Conservation (phyloP, 139 green algal genomes). For the Yamagishiella unicocca region DNA sequence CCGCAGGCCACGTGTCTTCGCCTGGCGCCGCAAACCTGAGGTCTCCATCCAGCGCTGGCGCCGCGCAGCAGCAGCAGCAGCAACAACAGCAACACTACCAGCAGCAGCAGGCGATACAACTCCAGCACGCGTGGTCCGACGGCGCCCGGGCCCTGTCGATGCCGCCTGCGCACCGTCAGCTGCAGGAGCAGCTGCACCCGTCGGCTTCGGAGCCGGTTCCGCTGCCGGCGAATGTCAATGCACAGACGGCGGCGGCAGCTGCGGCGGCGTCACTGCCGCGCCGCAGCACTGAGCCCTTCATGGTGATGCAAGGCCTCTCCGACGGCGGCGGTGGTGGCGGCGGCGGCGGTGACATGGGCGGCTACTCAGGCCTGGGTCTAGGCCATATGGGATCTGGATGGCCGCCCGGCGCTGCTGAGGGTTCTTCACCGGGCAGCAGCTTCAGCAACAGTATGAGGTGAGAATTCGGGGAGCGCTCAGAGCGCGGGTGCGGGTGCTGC, state of each 20-base stretch:
- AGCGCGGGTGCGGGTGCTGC: no score
- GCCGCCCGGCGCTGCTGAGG: not conserved
- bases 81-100: not conserved
- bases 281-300: constrained; percentile 1
- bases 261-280: not conserved
- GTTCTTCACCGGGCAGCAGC: not conserved
- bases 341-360: no score
- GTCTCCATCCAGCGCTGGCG: no score
- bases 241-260: not conserved
- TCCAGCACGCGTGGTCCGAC: constrained; percentile 33
- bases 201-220: constrained; percentile 16
- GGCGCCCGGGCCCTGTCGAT: not conserved
- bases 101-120: not conserved
- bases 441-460: constrained; percentile 9
- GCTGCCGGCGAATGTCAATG: not conserved
- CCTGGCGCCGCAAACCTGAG: no score
- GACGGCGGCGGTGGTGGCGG: not conserved
- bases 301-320: no score
- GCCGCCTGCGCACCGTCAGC: not conserved
- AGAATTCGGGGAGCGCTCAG: no score
- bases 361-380: not conserved
- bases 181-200: not conserved
- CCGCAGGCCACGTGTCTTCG: no score
- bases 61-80: not conserved
- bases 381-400: not conserved